Conservation (phyloP, 768 basidiomycete species). For the Russula emetica region DNA sequence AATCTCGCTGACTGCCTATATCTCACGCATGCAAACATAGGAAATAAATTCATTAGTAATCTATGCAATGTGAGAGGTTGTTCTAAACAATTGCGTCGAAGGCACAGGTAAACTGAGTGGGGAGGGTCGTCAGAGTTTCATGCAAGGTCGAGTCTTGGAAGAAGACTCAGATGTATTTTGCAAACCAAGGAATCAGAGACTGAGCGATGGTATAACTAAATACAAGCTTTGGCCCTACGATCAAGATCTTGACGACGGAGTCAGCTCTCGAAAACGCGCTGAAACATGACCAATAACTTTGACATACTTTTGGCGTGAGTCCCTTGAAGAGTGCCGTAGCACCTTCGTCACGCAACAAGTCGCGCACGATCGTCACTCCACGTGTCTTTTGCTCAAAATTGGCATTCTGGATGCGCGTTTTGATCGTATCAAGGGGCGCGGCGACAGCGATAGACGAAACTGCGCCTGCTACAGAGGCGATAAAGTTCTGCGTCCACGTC, state of each 20-base stretch:
- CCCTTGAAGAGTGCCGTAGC: slow-evolving; percentile 89
- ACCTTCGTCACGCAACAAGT: slow-evolving; percentile 86
- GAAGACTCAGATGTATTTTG: slow-evolving; percentile 33
- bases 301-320: slow-evolving; percentile 82
- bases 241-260: slow-evolving; percentile 60
- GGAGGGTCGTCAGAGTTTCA: not conserved
- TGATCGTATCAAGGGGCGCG: slow-evolving; percentile 92
- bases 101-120: not conserved
- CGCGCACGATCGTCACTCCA: slow-evolving; percentile 77
- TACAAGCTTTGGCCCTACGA: slow-evolving; percentile 96
- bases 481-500: slow-evolving; percentile 97
- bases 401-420: slow-evolving; percentile 97
- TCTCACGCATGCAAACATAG: not conserved
- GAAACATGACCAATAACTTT: not conserved
- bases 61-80: not conserved
- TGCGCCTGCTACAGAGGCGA: slow-evolving; percentile 91
- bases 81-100: not conserved
- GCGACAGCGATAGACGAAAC: slow-evolving; percentile 94
- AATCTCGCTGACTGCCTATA: not conserved
- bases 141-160: not conserved
- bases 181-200: slow-evolving; percentile 88
- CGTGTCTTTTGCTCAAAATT: slow-evolving; percentile 86
- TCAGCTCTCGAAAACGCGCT: not conserved
- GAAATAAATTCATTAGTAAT: not conserved
- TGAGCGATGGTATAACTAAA: slow-evolving; percentile 98